Evolutionary conservation across 768 basidiomycete genomes (phyloP), one percentile per base, ranked within the genome.

Genomic region (Tricholoma matsutake): DNA sequence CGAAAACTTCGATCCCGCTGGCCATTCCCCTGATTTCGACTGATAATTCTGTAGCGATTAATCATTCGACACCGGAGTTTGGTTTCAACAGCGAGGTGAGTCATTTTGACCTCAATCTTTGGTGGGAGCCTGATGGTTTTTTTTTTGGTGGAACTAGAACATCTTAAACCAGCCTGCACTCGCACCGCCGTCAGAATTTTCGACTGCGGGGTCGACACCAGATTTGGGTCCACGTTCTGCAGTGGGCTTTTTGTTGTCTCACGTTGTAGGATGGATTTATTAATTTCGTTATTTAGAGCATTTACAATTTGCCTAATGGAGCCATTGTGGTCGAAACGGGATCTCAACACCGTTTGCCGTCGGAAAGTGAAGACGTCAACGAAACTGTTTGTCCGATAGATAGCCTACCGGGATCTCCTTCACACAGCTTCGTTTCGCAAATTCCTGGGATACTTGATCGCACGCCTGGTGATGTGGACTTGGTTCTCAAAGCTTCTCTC

Each of bases 241-340:
- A 43, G 61, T 67, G 7, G 60, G 66, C 35, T 65, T 65, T 53
- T 65, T 68, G 52, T 59, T 28, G n/a, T 47, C 7, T 18, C 16
- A 2, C 22, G 52, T 32, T 14, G 18, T 25, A 20, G 22, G 3
- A 56, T 57, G 20, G 9, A 41, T 29, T 35, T 59, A n/a, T 20
- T 34, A 10, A 43, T 3, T 18, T 11, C 35, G 22, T 20, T 25
- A 10, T 8, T 16, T 54, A 75, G 73, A 69, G 65, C 32, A 61
- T 76, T 8, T 76, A 72, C 60, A 71, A 58, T 34, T 66, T 73
- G 7, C 73, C 73, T 0, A 72, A 73, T 57, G 63, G 60, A 7
- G 71, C 71, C 28, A 70, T 75, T 28, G 6, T 52, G 4, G 63
- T 73, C 14, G 64, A 68, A 22, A 52, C 63, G 14, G 16, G 11